phyloP scores from a whole-genome alignment of 2,329 filamentous ascomycete genomes.

The Aspergillus intermedius region DNA sequence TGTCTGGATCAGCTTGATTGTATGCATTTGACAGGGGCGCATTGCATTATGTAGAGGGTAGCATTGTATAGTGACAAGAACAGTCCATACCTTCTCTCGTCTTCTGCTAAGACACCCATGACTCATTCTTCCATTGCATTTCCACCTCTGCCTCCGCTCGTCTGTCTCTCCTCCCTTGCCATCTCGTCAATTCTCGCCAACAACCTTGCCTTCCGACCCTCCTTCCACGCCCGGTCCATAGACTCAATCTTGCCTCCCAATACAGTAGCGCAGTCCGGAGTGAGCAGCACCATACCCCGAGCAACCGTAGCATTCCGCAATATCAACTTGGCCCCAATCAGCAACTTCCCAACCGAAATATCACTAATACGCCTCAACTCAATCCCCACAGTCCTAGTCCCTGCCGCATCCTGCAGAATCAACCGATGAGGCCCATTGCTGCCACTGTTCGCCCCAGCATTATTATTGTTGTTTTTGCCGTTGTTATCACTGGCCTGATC shows the following conservation, averaged over 20 bases:
- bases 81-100: constrained; percentile 1
- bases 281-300: constrained; percentile 71
- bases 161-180: constrained; percentile 5
- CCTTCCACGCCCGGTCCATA: constrained; percentile 71
- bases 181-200: constrained; percentile 50
- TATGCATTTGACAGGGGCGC: background rate
- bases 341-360: constrained; percentile 53
- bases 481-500: constrained; percentile 18
- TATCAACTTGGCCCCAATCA: constrained; percentile 76
- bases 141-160: constrained; percentile 28
- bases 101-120: no score
- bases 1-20: constrained; percentile 18
- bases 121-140: constrained; percentile 5
- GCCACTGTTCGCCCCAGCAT: constrained; percentile 9
- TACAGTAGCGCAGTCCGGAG: constrained; percentile 60
- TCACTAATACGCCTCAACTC: constrained; percentile 63
- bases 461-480: constrained; percentile 4
- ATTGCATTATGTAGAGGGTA: constrained; percentile 1
- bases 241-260: constrained; percentile 83
- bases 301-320: constrained; percentile 60
- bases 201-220: constrained; percentile 62
- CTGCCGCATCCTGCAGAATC: constrained; percentile 71
- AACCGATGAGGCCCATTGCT: constrained; percentile 64
- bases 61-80: background rate
- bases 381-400: constrained; percentile 62